Evolutionary conservation across 805 yeast species (phyloP).

Genomic region (Teunomyces lycoperdinae): DNA sequence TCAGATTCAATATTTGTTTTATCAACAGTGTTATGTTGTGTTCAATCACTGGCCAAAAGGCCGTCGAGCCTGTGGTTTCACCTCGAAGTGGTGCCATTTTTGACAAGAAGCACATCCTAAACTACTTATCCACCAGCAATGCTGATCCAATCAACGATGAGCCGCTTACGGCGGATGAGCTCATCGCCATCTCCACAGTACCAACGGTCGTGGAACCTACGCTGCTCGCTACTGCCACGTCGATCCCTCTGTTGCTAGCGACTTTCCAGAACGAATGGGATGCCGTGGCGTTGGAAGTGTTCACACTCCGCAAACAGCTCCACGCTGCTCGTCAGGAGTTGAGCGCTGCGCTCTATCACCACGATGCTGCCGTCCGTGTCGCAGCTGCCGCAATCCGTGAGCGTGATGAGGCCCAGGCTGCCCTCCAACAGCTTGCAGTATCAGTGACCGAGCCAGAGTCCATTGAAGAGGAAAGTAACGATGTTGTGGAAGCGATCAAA

Average conservation of each 20-base stretch:
- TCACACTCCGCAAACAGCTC: slow-evolving; percentile 70
- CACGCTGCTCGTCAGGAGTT: slow-evolving; percentile 65
- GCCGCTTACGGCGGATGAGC: slow-evolving; percentile 54
- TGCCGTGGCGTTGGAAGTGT: slow-evolving; percentile 75
- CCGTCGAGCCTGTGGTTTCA: slow-evolving; percentile 73
- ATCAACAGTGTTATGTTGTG: slow-evolving; percentile 16
- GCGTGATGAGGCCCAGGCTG: slow-evolving; percentile 68
- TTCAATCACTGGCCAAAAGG: slow-evolving; percentile 64
- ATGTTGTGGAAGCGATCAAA: slow-evolving; percentile 8
- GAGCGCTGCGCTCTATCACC: slow-evolving; percentile 73
- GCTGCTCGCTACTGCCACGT: slow-evolving; percentile 49
- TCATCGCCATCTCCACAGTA: slow-evolving; percentile 39
- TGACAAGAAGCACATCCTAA: slow-evolving; percentile 58
- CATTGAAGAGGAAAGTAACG: too few relatives aligned
- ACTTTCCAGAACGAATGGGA: slow-evolving; percentile 90
- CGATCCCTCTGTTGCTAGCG: slow-evolving; percentile 76
- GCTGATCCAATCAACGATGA: slow-evolving; percentile 76
- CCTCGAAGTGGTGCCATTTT: slow-evolving; percentile 67
- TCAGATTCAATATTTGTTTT: background rate
- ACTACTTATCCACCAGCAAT: slow-evolving; percentile 61
- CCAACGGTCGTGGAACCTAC: slow-evolving; percentile 28
- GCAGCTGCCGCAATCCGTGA: slow-evolving; percentile 75
- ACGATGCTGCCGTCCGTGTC: slow-evolving; percentile 88
- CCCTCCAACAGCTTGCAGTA: slow-evolving; percentile 54
- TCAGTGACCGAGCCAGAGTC: slow-evolving; percentile 31